Evolutionary conservation across 805 yeast genomes (phyloP).

Genomic region (Vanderwaltozyma verrucispora): DNA sequence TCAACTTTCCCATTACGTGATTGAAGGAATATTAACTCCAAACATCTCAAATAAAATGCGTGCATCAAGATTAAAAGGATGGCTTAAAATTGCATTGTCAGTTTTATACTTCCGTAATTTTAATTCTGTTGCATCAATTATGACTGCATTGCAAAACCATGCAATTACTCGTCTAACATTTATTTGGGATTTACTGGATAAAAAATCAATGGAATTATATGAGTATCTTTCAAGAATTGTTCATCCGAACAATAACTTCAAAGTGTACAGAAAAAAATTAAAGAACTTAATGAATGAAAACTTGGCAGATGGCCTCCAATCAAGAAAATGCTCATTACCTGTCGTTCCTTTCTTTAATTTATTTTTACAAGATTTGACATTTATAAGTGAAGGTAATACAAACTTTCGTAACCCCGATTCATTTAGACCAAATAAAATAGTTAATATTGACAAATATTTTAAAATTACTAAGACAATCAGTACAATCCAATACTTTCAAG

Average conservation of each 20-base stretch:
- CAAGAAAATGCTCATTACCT: conserved; percentile 35
- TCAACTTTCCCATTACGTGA: conserved; percentile 57
- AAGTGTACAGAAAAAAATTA: conserved; percentile 54
- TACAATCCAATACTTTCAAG: conserved; percentile 58
- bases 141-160: conserved; percentile 67
- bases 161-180: conserved; percentile 51
- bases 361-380: conserved; percentile 69
- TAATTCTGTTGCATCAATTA: conserved; percentile 69
- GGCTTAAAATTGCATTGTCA: conserved; percentile 68
- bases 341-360: conserved; percentile 68
- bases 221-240: conserved; percentile 56
- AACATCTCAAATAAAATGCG: conserved; percentile 38
- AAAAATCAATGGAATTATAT: conserved; percentile 51
- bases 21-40: conserved; percentile 56
- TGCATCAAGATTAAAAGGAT: conserved; percentile 45
- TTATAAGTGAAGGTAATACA: conserved; percentile 74
- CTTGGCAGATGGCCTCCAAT: conserved; percentile 4
- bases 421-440: conserved; percentile 37
- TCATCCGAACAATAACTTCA: conserved; percentile 67
- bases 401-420: conserved; percentile 51
- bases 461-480: conserved; percentile 57
- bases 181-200: conserved; percentile 49
- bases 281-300: conserved; percentile 41
- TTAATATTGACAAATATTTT: conserved; percentile 65
- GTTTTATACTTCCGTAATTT: conserved; percentile 65